A percentile compares a stretch with the other conserved stretches of the same genome.
phyloP scores from a whole-genome alignment of 305 asterid genomes.

The Nicotiana rustica region DNA sequence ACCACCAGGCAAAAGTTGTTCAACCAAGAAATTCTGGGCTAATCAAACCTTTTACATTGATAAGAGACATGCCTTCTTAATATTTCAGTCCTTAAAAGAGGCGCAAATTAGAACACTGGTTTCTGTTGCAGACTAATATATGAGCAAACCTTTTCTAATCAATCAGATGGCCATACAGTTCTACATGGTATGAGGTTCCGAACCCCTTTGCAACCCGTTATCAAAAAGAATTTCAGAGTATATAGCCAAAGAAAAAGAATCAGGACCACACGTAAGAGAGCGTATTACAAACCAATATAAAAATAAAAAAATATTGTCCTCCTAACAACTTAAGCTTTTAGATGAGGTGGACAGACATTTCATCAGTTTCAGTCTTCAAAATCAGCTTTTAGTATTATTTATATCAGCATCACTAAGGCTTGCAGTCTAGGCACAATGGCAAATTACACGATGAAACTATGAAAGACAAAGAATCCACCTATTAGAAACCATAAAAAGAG shows the following conservation, averaged over 20 bases:
- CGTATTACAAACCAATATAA: constrained; percentile 16
- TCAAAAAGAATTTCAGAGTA: constrained; percentile 22
- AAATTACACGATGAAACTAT: constrained; percentile 24
- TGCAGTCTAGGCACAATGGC: constrained; percentile 22
- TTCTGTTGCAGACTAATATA: background rate
- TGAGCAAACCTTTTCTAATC: background rate
- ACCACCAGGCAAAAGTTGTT: background rate
- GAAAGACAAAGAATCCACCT: constrained; percentile 27
- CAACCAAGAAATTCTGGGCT: constrained; percentile 7
- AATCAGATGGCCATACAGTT: background rate
- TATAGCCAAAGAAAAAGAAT: background rate
- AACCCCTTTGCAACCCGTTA: background rate
- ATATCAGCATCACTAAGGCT: constrained; percentile 20
- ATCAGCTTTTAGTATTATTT: constrained; percentile 18
- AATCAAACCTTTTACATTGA: constrained; percentile 4
- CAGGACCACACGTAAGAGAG: background rate
- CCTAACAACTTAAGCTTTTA: constrained; percentile 11
- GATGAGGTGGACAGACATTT: background rate
- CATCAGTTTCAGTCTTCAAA: constrained; percentile 20
- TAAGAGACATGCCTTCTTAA: background rate
- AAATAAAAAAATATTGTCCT: background rate
- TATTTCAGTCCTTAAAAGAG: background rate
- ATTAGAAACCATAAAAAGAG: constrained; percentile 8
- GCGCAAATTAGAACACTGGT: background rate
- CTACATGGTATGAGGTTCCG: background rate